phyloP scores from a whole-genome alignment of 2,329 filamentous ascomycete genomes.

The Diaporthe batatas region DNA sequence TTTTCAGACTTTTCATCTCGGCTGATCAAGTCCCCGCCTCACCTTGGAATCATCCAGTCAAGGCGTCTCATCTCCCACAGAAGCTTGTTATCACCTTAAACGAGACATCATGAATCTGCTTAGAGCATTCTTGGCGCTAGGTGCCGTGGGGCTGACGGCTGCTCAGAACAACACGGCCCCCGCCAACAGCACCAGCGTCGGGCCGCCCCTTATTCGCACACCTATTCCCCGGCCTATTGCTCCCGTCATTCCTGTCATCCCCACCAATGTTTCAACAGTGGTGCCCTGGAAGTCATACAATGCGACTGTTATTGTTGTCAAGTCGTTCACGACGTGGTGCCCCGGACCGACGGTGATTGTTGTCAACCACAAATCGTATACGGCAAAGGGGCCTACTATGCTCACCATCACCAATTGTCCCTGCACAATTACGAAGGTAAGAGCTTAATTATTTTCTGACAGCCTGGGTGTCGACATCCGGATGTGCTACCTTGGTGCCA shows the following conservation, averaged over 20 bases:
- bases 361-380: background rate
- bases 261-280: background rate
- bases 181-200: background rate
- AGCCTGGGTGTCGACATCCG: too few relatives aligned
- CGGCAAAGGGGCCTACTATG: constrained; percentile 17
- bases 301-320: background rate
- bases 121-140: background rate
- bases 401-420: constrained; percentile 31
- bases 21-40: background rate
- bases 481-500: background rate
- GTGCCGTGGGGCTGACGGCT: background rate
- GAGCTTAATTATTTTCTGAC: too few relatives aligned
- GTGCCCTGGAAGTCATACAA: background rate
- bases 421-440: constrained; percentile 30
- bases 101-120: constrained; percentile 7
- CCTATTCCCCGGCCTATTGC: background rate
- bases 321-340: constrained; percentile 6
- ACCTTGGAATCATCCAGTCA: background rate
- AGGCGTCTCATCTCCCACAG: background rate
- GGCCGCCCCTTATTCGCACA: background rate
- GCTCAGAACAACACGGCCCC: constrained; percentile 2
- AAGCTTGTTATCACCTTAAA: background rate
- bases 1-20: background rate
- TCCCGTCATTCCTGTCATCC: background rate
- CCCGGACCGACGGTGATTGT: background rate